Base-by-base conservation (phyloP, 805 yeast genomes). In the Millerozyma miso region DNA sequence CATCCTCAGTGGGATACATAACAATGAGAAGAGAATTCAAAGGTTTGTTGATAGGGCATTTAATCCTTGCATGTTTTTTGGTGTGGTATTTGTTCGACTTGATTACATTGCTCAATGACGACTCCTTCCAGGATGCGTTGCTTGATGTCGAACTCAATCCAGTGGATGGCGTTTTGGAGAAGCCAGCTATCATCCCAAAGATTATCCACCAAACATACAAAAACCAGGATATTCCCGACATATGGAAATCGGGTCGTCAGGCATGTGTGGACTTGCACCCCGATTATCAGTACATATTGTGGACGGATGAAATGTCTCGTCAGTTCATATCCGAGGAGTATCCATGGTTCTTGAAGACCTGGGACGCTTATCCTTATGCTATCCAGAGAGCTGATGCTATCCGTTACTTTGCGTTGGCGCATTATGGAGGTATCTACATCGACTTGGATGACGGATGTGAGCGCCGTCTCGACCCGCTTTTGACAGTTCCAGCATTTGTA, bases 171-270 rank as follows among this genome's bases (percentile, higher is more conserved):
- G 56, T 63, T 4, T 57, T 67, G 16, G 65, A 62, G 15, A 67
- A 67, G 44, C 80, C 81, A 7, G 74, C 74, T 45, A 59, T 84
- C 32, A 88, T 89, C 37, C 97, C 97, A 32, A 86, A 85, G 56
- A 88, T 89, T 59, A 88, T 90, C 42, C 97, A 90, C 59, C 97
- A 90, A 62, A 90, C 97, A 12, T 90, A 90, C 64, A 89, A 86
- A 59, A 85, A 87, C 16, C 74, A 69, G 12, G 76, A 81, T 16
- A 78, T 89, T 13, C 97, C 97, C 2, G 89, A 81, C 39, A 71
- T 76, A 38, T 90, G 97, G 97, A 70, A 68, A 46, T 76, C 74
- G 4, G 88, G 95, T 20, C 96, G 87, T 56, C 75, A 81, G 58
- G 77, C 78, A 19, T 88, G 96, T 58, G 73, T 79, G 34, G 85